Evolutionary conservation across 2,329 filamentous ascomycete species (phyloP), one percentile per base, ranked within the genome.

Genomic region (Aquanectria penicillioides): DNA sequence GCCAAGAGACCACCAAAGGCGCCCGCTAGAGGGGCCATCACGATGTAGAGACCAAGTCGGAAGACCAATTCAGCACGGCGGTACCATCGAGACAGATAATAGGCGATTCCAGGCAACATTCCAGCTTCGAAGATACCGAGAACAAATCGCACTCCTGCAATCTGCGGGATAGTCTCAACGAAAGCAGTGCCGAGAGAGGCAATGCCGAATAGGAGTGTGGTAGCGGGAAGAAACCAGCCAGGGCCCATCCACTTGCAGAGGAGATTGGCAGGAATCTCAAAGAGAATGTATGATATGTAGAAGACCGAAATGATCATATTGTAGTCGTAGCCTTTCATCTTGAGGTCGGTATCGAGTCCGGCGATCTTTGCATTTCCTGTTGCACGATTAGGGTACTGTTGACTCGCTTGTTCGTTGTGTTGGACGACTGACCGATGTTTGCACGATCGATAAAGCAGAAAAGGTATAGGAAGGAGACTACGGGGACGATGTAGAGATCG

Each of bases 331-430:
- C 41, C 41, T 10, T 46, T 46, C 41, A 46, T 46, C 4, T 46
- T 46, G 28, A 46, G 41, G 11, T 46, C 41, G 41, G 17, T 22
- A 46, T 46, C 41, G 18, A 46, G 41, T 20, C 41, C 41, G 41
- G 41, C 41, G 41, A 46, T 46, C 33, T 46, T 46, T 17, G 41
- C 41, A 33, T 46, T 46, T 46, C 41, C 41, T 46, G 7, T 22
- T 7, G 28, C 28, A 17, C 6, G 8, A 20, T 46, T 33, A 46
- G 41, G 8, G 7, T 7, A 23, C 13, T 22, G 3, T 11, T 4
- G 12, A 18, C 13, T 23, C n/a, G n/a, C 12, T 2, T 22, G 23
- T 23, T 38, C 18, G 17, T 22, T 7, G 1, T 11, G 11, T 4
- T 11, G 18, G 8, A 2, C 11, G 11, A 12, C 28, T 7, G 29